A percentile compares a stretch with the other conserved stretches of the same genome.
Evolutionary conservation across 257 asterid species (phyloP).

Genomic region (Solanum virginianum): DNA sequence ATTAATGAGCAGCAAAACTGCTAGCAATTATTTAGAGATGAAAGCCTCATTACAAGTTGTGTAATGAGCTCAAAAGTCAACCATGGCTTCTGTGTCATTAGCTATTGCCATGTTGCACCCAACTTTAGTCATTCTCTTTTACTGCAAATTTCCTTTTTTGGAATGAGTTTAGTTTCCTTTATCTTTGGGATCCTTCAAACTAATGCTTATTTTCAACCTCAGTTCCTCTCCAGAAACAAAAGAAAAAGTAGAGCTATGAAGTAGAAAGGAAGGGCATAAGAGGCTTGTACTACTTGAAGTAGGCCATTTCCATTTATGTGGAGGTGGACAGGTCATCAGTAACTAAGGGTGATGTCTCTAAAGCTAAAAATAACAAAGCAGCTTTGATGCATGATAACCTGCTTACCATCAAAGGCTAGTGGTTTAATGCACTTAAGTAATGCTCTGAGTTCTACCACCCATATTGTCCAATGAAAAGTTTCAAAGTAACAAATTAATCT

Average conservation of each 20-base stretch:
- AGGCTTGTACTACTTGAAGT: neutral
- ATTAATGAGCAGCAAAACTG: neutral
- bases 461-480: neutral
- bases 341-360: neutral
- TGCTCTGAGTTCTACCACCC: neutral
- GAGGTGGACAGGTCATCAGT: neutral
- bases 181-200: neutral
- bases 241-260: neutral
- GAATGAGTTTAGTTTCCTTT: neutral
- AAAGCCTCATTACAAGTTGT: neutral
- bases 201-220: neutral
- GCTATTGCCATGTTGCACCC: too few relatives aligned
- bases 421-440: neutral
- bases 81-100: too few relatives aligned
- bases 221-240: neutral
- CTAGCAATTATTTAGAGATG: neutral
- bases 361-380: neutral
- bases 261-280: neutral
- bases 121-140: neutral
- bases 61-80: neutral
- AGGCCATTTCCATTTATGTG: neutral
- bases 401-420: neutral
- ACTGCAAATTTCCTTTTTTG: neutral
- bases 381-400: neutral
- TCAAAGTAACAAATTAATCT: neutral